Evolutionary conservation across 192 early-diverging fungal genomes (phyloP), one percentile per base, ranked within the genome.

Genomic region (Coemansia sp.): DNA sequence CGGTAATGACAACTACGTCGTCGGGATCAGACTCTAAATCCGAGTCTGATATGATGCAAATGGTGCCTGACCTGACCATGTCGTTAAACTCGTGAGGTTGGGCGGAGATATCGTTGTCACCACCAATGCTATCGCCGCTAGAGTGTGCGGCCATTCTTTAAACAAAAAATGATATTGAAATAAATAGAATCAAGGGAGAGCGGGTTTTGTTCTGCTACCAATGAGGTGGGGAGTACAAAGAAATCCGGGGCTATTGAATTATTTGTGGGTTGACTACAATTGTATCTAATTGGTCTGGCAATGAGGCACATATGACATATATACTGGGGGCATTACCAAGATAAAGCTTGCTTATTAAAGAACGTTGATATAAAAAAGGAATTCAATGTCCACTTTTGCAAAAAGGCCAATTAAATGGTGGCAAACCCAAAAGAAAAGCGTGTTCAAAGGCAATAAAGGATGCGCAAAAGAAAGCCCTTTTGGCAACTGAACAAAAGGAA

Each of bases 31-130:
- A 50, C 26, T 62, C 63, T 9, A 58, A 58, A 8, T 40, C 43
- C 21, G 66, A 58, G 12, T 40, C 43, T n/a, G 66, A 60, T 14
- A 63, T 60, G 10, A 75, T 75, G 35, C 56, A 61, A 15, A 75
- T 69, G 5, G 36, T 50, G 8, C 59, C 73, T 0, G 62, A 50
- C 36, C 46, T 43, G 22, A 66, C 34, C 34, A 75, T 14, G 24
- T 37, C 40, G 38, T 69, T 67, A 59, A 75, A 75, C 63, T 69
- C 34, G 12, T 29, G 10, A 1, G 69, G 46, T 36, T 62, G 40
- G 7, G 22, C n/a, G 9, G 40, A 22, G 19, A 15, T 27, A 2
- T 72, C 58, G n/a, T 58, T 55, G 37, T 58, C 67, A 24, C 15
- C 46, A 24, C 15, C 36, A 6, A n/a, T 3, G 9, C 14, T 12